These are phyloP conservation scores for Tolypocladium amazonense DNA, from an alignment of 2,329 filamentous ascomycete genomes.

Conservation along the genomic window DNA sequence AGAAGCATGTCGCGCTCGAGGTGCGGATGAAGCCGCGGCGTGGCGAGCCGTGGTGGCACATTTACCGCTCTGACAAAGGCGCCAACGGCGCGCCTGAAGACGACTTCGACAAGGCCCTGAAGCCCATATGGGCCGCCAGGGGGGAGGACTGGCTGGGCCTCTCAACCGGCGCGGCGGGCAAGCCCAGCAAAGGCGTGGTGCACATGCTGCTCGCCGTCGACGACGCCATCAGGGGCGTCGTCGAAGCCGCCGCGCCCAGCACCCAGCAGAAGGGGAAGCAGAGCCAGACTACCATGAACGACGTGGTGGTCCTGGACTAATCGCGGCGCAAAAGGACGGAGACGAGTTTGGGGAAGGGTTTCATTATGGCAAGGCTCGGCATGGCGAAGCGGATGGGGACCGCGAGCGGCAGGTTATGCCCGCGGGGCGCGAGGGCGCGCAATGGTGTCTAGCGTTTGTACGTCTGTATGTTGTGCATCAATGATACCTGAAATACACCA, in stretches of 20 bases:
- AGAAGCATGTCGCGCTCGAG: conserved; percentile 35
- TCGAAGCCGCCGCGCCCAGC: background rate
- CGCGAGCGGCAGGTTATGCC: background rate
- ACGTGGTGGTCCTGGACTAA: conserved; percentile 8
- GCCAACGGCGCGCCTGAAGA: conserved; percentile 14
- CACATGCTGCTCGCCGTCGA: conserved; percentile 38
- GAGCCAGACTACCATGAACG: background rate
- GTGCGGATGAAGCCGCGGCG: conserved; percentile 38
- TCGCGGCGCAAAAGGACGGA: background rate
- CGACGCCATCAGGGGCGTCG: conserved; percentile 28
- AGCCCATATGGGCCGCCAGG: conserved; percentile 32
- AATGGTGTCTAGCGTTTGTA: background rate
- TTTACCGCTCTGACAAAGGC: conserved; percentile 23
- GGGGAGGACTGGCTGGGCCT: conserved; percentile 39
- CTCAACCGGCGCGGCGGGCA: conserved; percentile 33
- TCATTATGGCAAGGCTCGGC: background rate
- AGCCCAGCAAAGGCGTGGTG: conserved; percentile 26
- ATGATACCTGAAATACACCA: conserved; percentile 18
- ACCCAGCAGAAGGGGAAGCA: background rate
- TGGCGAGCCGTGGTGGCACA: conserved; percentile 40
- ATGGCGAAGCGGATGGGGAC: background rate
- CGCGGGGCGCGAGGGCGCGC: background rate
- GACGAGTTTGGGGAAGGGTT: background rate
- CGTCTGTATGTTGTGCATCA: conserved; percentile 4
- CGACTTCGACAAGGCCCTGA: conserved; percentile 27